A percentile compares a stretch with the other conserved stretches of the same genome.
Evolutionary conservation across 768 basidiomycete genomes (phyloP).

Genomic region (Artomyces pyxidatus): DNA sequence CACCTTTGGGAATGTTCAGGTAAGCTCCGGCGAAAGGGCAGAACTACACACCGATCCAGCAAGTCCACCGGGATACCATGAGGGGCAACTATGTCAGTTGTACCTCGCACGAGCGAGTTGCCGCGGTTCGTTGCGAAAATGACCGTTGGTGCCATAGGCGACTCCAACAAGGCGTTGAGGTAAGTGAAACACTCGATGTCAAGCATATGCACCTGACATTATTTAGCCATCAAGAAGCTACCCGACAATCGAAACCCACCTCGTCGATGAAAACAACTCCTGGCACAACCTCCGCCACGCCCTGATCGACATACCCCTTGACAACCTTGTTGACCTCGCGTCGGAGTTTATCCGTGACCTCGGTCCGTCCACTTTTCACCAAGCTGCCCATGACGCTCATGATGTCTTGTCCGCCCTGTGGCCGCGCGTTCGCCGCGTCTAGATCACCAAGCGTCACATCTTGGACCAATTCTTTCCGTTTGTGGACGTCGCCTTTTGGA

Average conservation of each 20-base stretch:
- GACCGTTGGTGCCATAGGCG: constrained; percentile 95
- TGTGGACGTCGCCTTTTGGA: constrained; percentile 95
- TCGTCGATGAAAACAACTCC: constrained; percentile 99
- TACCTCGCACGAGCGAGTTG: constrained; percentile 86
- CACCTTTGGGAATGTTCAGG: constrained; percentile 39
- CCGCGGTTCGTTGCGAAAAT: constrained; percentile 96
- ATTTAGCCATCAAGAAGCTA: not conserved
- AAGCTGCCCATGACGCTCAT: constrained; percentile 95
- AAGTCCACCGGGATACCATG: constrained; percentile 94
- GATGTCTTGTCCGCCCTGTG: constrained; percentile 95
- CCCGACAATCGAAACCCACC: constrained; percentile 37
- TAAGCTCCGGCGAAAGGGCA: not conserved
- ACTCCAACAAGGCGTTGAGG: constrained; percentile 91
- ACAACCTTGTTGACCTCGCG: constrained; percentile 97
- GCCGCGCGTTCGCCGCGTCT: constrained; percentile 93
- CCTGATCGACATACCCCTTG: constrained; percentile 95
- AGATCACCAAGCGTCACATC: constrained; percentile 93
- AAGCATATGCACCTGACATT: constrained; percentile 89
- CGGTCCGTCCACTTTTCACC: constrained; percentile 88
- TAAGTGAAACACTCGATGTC: constrained; percentile 99
- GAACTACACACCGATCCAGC: constrained; percentile 83
- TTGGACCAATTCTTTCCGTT: constrained; percentile 91
- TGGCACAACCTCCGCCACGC: constrained; percentile 95
- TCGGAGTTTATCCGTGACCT: constrained; percentile 94
- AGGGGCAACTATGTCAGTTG: constrained; percentile 82